Conservation (phyloP, 305 asterid genomes). For the Fraxinus ornus region DNA sequence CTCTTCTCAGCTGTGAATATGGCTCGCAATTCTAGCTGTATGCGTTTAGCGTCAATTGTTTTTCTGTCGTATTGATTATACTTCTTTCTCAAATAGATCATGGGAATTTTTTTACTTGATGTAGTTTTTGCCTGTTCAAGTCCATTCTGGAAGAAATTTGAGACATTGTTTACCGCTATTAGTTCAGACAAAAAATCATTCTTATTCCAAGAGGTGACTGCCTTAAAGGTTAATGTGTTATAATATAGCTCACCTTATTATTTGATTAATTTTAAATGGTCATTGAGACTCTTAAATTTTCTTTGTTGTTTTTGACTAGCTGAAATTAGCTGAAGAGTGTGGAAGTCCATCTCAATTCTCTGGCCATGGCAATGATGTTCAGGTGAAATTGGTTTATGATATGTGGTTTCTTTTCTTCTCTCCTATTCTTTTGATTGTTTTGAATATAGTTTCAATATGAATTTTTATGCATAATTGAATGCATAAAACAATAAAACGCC, state of each 20-base stretch:
- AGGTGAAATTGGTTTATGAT: constrained; percentile 42
- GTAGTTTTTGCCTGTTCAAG: constrained; percentile 77
- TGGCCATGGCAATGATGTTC: constrained; percentile 36
- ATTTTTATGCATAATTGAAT: not conserved
- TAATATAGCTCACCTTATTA: not conserved
- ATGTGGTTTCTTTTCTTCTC: constrained; percentile 15
- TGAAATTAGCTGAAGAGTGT: constrained; percentile 61
- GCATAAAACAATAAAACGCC: not conserved
- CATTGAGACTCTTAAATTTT: constrained; percentile 17
- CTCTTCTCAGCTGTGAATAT: constrained; percentile 67
- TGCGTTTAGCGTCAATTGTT: constrained; percentile 26
- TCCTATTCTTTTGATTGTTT: not conserved
- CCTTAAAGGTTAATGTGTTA: constrained; percentile 23
- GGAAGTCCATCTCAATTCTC: constrained; percentile 42
- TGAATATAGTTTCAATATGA: constrained; percentile 7
- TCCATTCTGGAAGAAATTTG: constrained; percentile 80
- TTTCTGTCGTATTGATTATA: not conserved
- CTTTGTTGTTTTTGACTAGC: constrained; percentile 45
- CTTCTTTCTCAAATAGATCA: constrained; percentile 7
- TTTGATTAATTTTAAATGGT: constrained; percentile 1
- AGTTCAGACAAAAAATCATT: constrained; percentile 60
- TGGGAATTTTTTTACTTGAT: constrained; percentile 16
- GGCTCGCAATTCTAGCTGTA: constrained; percentile 68
- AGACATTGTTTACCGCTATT: constrained; percentile 61
- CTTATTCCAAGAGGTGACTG: constrained; percentile 64